A percentile compares a stretch with the other conserved stretches of the same genome.
phyloP scores from a whole-genome alignment of 345 rosid species.

The Citrus reticulata region DNA sequence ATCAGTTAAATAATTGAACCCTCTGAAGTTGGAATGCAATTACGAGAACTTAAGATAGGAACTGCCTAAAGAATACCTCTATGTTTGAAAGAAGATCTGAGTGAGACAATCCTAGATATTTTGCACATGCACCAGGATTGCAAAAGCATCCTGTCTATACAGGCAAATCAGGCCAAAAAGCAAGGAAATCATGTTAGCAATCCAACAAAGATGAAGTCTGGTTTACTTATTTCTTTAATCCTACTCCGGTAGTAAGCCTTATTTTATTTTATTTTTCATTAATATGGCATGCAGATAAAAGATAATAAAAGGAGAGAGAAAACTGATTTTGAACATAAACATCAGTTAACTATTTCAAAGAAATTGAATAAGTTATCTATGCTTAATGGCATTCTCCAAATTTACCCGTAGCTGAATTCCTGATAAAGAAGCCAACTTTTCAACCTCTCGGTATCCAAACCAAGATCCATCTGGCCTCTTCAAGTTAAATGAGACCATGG shows the following conservation, averaged over 20 bases:
- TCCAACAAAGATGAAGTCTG: neutral
- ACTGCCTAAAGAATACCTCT: constrained; percentile 46
- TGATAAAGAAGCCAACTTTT: constrained; percentile 88
- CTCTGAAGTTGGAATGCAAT: neutral
- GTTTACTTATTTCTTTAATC: neutral
- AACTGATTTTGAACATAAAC: neutral
- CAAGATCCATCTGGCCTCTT: constrained; percentile 91
- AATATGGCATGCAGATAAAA: neutral
- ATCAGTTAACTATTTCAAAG: neutral
- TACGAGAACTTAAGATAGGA: neutral
- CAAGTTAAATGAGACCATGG: constrained; percentile 77
- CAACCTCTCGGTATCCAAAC: constrained; percentile 94
- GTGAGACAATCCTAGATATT: constrained; percentile 86
- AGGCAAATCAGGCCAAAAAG: constrained; percentile 25
- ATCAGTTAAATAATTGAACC: neutral
- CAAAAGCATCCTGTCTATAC: constrained; percentile 99
- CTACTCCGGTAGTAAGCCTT: neutral
- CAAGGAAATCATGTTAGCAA: constrained; percentile 17
- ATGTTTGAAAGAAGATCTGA: constrained; percentile 73
- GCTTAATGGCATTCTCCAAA: constrained; percentile 10
- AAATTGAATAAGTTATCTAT: neutral
- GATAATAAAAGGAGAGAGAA: neutral
- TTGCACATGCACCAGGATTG: constrained; percentile 99
- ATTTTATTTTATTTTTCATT: no score
- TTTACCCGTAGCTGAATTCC: constrained; percentile 95